Conservation (phyloP, 1,139 yeast genomes). For the Barnettozyma hawaiiensis region DNA sequence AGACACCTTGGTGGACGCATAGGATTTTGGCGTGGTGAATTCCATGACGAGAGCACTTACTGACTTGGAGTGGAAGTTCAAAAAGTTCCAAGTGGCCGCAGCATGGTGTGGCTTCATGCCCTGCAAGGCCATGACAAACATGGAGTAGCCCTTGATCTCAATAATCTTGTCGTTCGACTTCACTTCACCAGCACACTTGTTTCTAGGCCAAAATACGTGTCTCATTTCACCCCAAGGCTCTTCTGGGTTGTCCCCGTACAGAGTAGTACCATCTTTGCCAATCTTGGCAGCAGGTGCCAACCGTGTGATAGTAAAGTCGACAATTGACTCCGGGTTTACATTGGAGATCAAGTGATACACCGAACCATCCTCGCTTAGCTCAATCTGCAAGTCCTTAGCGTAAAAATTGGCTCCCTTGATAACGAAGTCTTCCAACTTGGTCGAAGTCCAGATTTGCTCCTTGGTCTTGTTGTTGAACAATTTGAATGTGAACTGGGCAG, state of each 20-base stretch:
- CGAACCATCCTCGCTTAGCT: constrained; percentile 49
- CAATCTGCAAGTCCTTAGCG: constrained; percentile 65
- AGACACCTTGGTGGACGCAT: constrained; percentile 76
- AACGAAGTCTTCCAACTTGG: constrained; percentile 75
- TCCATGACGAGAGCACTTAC: constrained; percentile 85
- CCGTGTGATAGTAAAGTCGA: constrained; percentile 60
- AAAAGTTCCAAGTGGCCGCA: constrained; percentile 93
- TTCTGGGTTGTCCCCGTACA: constrained; percentile 72
- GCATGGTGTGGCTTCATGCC: constrained; percentile 99
- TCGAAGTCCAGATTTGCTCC: constrained; percentile 72
- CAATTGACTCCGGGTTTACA: constrained; percentile 66
- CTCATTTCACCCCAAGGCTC: constrained; percentile 98
- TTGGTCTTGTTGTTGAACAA: constrained; percentile 41
- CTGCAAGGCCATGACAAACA: constrained; percentile 97
- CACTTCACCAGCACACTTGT: constrained; percentile 61
- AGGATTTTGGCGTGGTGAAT: constrained; percentile 88
- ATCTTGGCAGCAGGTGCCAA: constrained; percentile 82
- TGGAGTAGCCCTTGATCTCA: constrained; percentile 46
- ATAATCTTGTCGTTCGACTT: constrained; percentile 30
- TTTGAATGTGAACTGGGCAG: constrained; percentile 93
- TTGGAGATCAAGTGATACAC: constrained; percentile 56
- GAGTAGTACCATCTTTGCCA: constrained; percentile 81
- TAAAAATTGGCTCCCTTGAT: constrained; percentile 75
- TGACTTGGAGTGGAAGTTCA: constrained; percentile 77
- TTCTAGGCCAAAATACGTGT: constrained; percentile 94